Evolutionary conservation across 371 early-diverging fungal genomes (phyloP).

Genomic region (Rhizopus microsporus): DNA sequence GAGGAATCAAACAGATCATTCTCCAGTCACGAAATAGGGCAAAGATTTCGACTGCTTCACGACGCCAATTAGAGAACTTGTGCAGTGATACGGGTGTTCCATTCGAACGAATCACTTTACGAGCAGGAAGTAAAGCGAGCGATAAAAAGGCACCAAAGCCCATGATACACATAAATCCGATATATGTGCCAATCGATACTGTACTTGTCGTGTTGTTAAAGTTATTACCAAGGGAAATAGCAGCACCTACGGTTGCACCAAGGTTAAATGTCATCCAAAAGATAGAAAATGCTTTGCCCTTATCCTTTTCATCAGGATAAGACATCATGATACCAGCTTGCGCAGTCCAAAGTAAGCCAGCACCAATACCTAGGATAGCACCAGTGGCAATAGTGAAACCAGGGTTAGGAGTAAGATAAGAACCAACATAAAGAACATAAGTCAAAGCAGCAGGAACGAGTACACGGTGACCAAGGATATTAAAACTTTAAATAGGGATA

Average conservation of each 20-base stretch:
- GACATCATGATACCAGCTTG: conserved; percentile 84
- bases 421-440: conserved; percentile 62
- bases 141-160: conserved; percentile 58
- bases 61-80: conserved; percentile 56
- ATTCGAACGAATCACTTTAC: conserved; percentile 64
- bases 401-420: conserved; percentile 50
- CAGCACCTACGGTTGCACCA: conserved; percentile 75
- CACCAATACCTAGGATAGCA: conserved; percentile 64
- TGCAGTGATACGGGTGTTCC: conserved; percentile 63
- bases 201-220: conserved; percentile 35
- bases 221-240: conserved; percentile 68
- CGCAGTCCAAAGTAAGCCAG: conserved; percentile 51
- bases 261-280: conserved; percentile 84
- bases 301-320: conserved; percentile 75
- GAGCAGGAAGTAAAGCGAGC: conserved; percentile 59
- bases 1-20: conserved; percentile 65
- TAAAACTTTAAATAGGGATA: conserved; percentile 32
- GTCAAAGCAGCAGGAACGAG: conserved; percentile 55
- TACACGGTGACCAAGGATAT: conserved; percentile 59
- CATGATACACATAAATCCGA: conserved; percentile 70
- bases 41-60: conserved; percentile 56
- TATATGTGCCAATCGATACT: conserved; percentile 59
- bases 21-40: conserved; percentile 64
- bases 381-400: conserved; percentile 57
- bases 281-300: conserved; percentile 68